A percentile compares a stretch with the other conserved stretches of the same genome.
These are phyloP conservation scores for Botrytis fragariae DNA, from an alignment of 2,329 filamentous ascomycete species.

Conservation along the genomic window DNA sequence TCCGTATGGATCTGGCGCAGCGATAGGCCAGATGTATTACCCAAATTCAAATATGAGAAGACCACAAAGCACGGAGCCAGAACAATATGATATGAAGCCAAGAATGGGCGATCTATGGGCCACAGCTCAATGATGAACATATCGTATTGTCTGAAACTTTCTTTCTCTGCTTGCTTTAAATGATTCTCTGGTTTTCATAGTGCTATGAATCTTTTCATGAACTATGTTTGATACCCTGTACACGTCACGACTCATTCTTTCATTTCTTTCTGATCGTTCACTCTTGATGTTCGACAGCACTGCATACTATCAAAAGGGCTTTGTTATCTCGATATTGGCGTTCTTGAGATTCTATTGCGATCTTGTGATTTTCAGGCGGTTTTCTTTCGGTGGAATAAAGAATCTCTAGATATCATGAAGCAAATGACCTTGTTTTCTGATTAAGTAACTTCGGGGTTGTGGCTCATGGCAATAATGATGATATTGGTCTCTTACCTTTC, in stretches of 20 bases:
- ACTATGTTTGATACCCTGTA: slow-evolving; percentile 37
- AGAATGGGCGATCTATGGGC: slow-evolving; percentile 55
- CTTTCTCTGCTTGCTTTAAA: background rate
- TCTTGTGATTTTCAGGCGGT: background rate
- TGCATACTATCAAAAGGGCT: slow-evolving; percentile 27
- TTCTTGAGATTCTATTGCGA: slow-evolving; percentile 12
- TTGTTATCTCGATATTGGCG: slow-evolving; percentile 6
- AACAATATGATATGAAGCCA: slow-evolving; percentile 62
- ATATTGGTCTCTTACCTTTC: background rate
- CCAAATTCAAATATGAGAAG: slow-evolving; percentile 65
- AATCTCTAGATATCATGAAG: slow-evolving; percentile 4
- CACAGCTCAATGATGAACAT: slow-evolving; percentile 43
- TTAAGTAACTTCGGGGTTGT: background rate
- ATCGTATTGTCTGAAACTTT: background rate
- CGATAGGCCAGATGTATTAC: slow-evolving; percentile 68
- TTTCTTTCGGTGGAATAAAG: background rate
- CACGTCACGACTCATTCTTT: slow-evolving; percentile 23
- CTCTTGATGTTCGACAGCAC: slow-evolving; percentile 25
- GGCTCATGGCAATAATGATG: slow-evolving; percentile 5
- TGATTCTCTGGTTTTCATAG: slow-evolving; percentile 7
- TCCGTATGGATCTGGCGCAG: slow-evolving; percentile 58
- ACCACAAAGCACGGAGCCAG: slow-evolving; percentile 72
- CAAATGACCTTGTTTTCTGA: background rate
- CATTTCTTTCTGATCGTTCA: slow-evolving; percentile 18
- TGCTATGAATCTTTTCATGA: slow-evolving; percentile 22